phyloP scores from a whole-genome alignment of 108 stramenopile genomes.

The Fistulifera solaris region DNA sequence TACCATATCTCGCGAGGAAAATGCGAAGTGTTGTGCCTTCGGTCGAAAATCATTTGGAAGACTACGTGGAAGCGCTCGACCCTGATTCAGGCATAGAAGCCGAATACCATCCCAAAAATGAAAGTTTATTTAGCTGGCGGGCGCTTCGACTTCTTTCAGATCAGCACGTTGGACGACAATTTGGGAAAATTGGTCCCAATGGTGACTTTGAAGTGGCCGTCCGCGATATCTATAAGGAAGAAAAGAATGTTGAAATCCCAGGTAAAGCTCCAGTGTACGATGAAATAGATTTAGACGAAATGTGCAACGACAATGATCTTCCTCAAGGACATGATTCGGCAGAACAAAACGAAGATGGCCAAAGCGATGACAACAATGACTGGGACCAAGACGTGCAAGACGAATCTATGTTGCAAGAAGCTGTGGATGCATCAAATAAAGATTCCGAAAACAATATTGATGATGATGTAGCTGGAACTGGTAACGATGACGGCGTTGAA shows the following conservation, averaged over 20 bases:
- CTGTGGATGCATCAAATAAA: slow-evolving; percentile 5
- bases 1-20: neutral
- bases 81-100: slow-evolving; percentile 78
- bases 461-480: slow-evolving; percentile 4
- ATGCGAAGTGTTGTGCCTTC: slow-evolving; percentile 13
- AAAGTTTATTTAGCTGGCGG: slow-evolving; percentile 66
- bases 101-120: slow-evolving; percentile 73
- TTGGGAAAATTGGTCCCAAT: slow-evolving; percentile 22
- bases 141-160: slow-evolving; percentile 58
- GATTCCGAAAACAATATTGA: slow-evolving; percentile 1
- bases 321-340: neutral
- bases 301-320: slow-evolving; percentile 1
- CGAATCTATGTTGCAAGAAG: neutral
- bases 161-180: slow-evolving; percentile 26
- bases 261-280: slow-evolving; percentile 33
- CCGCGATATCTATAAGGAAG: slow-evolving; percentile 44
- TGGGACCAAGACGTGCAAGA: slow-evolving; percentile 2
- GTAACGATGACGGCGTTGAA: slow-evolving; percentile 5
- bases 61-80: slow-evolving; percentile 72
- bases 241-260: slow-evolving; percentile 46
- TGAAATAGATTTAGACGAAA: slow-evolving; percentile 7
- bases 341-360: slow-evolving; percentile 3
- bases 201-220: slow-evolving; percentile 67
- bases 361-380: neutral
- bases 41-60: slow-evolving; percentile 47